Percentiles rank a stretch among this genome's conserved stretches.
These are phyloP conservation scores for Ceriops zippeliana DNA, from an alignment of 345 rosid genomes.

Conservation along the genomic window DNA sequence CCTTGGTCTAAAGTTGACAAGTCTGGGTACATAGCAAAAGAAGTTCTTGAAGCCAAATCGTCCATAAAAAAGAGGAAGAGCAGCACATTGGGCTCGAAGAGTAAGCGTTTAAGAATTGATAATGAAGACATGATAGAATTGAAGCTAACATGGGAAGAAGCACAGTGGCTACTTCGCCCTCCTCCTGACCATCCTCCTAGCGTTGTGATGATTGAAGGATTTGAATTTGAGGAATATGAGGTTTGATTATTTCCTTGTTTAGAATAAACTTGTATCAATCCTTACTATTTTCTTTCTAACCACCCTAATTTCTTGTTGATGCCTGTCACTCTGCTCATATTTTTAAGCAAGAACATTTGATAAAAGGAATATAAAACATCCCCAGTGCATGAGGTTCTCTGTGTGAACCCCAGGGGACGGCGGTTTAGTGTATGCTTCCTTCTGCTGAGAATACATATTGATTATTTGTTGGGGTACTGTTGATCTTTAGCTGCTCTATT, in stretches of 20 bases:
- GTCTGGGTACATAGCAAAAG: slow-evolving; percentile 68
- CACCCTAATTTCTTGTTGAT: slow-evolving; percentile 5
- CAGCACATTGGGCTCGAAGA: slow-evolving; percentile 60
- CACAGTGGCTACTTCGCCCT: slow-evolving; percentile 80
- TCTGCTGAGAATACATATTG: background rate
- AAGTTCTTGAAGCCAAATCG: slow-evolving; percentile 53
- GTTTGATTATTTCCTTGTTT: slow-evolving; percentile 33
- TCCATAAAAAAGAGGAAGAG: slow-evolving; percentile 65
- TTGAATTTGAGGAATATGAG: slow-evolving; percentile 95
- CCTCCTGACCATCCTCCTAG: slow-evolving; percentile 67
- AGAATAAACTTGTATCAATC: background rate
- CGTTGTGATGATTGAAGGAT: slow-evolving; percentile 66
- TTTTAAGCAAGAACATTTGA: no score
- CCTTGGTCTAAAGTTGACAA: slow-evolving; percentile 66
- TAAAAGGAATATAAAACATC: no score
- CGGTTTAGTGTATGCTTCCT: slow-evolving; percentile 6
- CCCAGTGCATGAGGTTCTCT: no score
- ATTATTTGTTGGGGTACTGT: slow-evolving; percentile 1
- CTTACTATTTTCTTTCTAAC: slow-evolving; percentile 4
- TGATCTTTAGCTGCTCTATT: background rate
- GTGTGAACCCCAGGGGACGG: no score
- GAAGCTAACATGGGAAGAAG: slow-evolving; percentile 90
- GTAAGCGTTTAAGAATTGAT: slow-evolving; percentile 71
- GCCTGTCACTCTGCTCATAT: background rate
- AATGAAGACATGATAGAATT: slow-evolving; percentile 71